Conservation (phyloP, 495 filamentous ascomycete genomes). For the Annulohypoxylon maeteangense region DNA sequence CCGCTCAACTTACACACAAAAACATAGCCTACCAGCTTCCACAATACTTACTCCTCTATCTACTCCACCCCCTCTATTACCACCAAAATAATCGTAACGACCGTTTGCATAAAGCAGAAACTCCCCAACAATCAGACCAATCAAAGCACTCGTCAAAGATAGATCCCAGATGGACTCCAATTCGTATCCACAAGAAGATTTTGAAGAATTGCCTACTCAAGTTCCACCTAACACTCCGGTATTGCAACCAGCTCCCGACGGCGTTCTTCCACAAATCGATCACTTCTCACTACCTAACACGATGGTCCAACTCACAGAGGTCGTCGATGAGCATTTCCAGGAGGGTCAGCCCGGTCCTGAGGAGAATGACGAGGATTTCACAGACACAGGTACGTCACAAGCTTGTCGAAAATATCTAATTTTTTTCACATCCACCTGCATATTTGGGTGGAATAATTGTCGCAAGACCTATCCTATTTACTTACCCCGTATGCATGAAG, state of each 20-base stretch:
- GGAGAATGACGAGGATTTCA: conserved; percentile 88
- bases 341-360: conserved; percentile 74
- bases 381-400: conserved; percentile 77
- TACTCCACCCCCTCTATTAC: not conserved
- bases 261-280: not conserved
- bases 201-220: conserved; percentile 11
- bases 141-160: not conserved
- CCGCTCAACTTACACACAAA: not conserved
- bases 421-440: not conserved
- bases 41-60: not conserved
- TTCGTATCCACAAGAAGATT: conserved; percentile 5
- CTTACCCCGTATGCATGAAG: not conserved
- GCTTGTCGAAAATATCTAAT: conserved; percentile 14
- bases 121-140: not conserved
- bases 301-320: conserved; percentile 97
- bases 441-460: not conserved
- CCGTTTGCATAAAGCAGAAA: not conserved
- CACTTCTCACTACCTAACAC: not conserved
- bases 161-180: not conserved
- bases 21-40: not conserved
- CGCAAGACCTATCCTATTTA: not conserved
- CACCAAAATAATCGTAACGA: not conserved
- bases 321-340: conserved; percentile 93
- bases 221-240: conserved; percentile 18
- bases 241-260: not conserved